phyloP scores from a whole-genome alignment of 805 yeast species.

The Kregervanrija fluxuum region DNA sequence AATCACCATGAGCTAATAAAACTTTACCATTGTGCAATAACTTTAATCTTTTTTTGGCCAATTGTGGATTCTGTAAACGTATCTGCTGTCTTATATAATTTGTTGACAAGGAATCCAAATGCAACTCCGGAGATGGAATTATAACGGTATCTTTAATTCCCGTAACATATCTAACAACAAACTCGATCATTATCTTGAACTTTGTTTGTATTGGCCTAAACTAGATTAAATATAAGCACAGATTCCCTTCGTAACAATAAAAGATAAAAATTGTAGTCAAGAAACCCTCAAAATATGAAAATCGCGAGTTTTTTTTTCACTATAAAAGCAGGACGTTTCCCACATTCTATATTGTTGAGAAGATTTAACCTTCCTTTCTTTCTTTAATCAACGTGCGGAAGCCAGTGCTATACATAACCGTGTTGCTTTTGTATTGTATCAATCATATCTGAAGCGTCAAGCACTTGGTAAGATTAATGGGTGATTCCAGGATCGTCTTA shows the following conservation, averaged over 20 bases:
- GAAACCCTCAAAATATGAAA: no score
- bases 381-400: conserved; percentile 52
- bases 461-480: conserved; percentile 58
- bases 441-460: conserved; percentile 44
- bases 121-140: conserved; percentile 6
- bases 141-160: conserved; percentile 35
- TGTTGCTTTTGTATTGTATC: conserved; percentile 52
- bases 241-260: no score
- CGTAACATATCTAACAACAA: conserved; percentile 40
- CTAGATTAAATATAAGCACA: not conserved
- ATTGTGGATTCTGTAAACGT: conserved; percentile 24
- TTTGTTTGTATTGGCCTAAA: not conserved
- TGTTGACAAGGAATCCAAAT: conserved; percentile 29
- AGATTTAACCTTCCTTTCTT: conserved; percentile 11
- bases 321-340: no score
- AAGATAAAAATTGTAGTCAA: no score
- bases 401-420: conserved; percentile 60
- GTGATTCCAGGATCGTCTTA: conserved; percentile 51
- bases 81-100: conserved; percentile 36
- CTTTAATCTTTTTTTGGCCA: conserved; percentile 43
- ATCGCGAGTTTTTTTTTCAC: no score
- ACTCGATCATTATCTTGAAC: conserved; percentile 5
- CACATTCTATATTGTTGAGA: no score
- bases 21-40: conserved; percentile 67
- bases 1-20: conserved; percentile 47